Evolutionary conservation across 331 rosid species (phyloP), one percentile per base, ranked within the genome.

Genomic region (Saraca asoca): DNA sequence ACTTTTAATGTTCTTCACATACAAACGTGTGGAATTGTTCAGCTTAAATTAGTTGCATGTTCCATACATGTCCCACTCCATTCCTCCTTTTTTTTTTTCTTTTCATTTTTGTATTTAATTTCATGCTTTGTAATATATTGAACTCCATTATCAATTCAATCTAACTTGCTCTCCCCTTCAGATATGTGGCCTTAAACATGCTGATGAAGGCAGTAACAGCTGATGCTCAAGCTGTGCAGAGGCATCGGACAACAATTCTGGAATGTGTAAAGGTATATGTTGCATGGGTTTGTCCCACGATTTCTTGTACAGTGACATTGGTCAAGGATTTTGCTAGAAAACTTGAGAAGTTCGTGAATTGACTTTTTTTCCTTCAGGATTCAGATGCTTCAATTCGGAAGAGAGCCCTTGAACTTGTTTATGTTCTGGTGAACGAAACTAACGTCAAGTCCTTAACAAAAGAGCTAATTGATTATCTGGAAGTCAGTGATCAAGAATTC

Each of bases 401-500:
- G 81, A 86, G 97, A 81, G 99, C 99, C 43, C 97, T 94, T 77
- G 99, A 90, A 79, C 99, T 94, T 83, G 96, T 88, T 64, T 94
- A 88, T 55, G 79, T 82, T 79, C 88, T 94, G 77, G 79, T 94
- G 70, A 94, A 94, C 56, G 99, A 85, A 68, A 88, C 78, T 81
- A 94, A 86, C 66, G 97, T 88, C 78, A 94, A 85, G 79, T 82
- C 95, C 74, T 82, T 94, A 45, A 90, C 90, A 11, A 88, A 90
- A 86, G 99, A 94, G 75, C 87, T 94, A 12, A 76, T 90, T 79
- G 99, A 90, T 46, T 88, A 86, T 78, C 83, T 94, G 72, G 95
- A 83, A 88, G 89, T 85, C 57, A 89, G 92, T 79, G 97, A 88
- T 75, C 81, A 76, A 72, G 99, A 94, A 67, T 94, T 94, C 78